Conservation (phyloP, 1,284 basidiomycete species). For the Cystobasidiaceae sp. region DNA sequence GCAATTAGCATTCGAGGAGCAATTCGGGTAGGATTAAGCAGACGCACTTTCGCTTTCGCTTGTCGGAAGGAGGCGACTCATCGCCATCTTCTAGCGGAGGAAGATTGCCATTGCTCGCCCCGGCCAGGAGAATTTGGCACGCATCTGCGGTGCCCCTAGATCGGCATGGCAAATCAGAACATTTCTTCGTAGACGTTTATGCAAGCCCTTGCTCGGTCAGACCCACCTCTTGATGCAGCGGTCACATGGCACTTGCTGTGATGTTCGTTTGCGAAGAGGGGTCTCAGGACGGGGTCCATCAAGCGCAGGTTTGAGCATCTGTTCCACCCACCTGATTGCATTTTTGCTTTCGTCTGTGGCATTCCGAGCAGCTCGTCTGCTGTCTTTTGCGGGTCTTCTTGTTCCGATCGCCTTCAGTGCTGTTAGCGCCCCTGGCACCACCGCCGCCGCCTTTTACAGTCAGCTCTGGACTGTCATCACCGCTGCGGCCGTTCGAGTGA, state of each 20-base stretch:
- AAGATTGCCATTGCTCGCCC: neutral
- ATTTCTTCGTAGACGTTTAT: no score
- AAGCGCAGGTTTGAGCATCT: neutral
- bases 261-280: neutral
- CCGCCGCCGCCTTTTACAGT: no score
- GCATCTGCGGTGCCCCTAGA: constrained; percentile 22
- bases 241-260: constrained; percentile 28
- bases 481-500: no score
- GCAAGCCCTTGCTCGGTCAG: neutral
- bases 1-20: neutral
- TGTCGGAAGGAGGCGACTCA: neutral
- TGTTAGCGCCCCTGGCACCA: no score
- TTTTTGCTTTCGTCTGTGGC: constrained; percentile 29
- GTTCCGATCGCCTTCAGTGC: no score
- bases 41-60: constrained; percentile 7
- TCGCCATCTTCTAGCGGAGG: neutral
- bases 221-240: constrained; percentile 25
- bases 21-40: neutral
- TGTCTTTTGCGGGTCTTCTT: constrained; percentile 26
- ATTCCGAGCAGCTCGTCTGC: constrained; percentile 31
- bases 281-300: neutral
- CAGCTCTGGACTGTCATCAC: no score
- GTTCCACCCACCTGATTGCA: constrained; percentile 16
- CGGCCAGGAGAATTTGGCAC: constrained; percentile 14
- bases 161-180: no score